These are phyloP conservation scores for Corynascus novoguineensis DNA, from an alignment of 495 filamentous ascomycete species.

Conservation along the genomic window DNA sequence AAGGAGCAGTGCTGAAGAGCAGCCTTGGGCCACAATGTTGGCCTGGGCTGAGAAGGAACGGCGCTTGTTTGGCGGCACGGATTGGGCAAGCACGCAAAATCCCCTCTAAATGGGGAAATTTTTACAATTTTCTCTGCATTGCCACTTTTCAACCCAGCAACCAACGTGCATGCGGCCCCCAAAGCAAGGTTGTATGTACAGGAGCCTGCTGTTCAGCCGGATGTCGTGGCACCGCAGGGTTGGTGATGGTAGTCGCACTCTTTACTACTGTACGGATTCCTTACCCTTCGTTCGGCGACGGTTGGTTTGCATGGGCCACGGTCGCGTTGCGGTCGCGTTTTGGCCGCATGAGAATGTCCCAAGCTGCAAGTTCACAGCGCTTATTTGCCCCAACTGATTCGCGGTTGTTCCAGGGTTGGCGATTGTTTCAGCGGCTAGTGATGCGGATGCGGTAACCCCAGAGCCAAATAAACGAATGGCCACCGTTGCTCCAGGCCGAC, in stretches of 20 bases:
- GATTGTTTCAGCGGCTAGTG: conserved; percentile 12
- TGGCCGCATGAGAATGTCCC: background rate
- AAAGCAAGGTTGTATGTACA: too few species aligned
- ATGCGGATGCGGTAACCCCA: background rate
- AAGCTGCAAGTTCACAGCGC: background rate
- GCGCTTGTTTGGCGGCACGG: background rate
- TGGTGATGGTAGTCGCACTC: too few species aligned
- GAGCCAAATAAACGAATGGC: conserved; percentile 6
- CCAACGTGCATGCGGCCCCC: background rate
- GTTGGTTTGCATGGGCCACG: background rate
- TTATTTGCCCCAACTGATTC: conserved; percentile 2
- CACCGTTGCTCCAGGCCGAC: background rate
- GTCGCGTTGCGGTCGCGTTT: background rate
- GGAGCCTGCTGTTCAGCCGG: too few species aligned
- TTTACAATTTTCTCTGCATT: background rate
- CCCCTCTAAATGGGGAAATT: background rate
- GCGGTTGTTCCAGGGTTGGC: background rate
- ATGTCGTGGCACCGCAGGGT: conserved; percentile 1
- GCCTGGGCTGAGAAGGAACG: background rate
- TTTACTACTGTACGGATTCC: too few species aligned
- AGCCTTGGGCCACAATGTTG: background rate
- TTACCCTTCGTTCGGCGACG: background rate
- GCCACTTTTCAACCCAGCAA: background rate
- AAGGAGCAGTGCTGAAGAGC: background rate
- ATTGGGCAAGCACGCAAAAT: background rate